These are phyloP conservation scores for Blastocrithidia nonstop DNA, from an alignment of 208 protist species.

Conservation along the genomic window DNA sequence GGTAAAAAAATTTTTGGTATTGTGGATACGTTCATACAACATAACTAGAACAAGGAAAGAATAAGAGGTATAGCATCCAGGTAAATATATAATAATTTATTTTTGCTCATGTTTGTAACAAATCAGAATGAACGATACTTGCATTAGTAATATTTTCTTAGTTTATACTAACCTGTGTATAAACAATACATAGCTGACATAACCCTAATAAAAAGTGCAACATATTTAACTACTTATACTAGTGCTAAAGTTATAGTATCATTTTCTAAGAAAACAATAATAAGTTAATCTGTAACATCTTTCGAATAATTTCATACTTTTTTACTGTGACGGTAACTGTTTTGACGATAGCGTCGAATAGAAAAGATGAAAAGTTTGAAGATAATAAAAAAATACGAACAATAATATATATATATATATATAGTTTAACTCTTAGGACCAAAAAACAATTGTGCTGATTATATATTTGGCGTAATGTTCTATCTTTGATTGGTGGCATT, in stretches of 20 bases:
- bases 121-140: too few relatives aligned
- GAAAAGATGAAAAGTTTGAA: background rate
- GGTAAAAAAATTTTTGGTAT: slow-evolving; percentile 28
- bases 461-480: background rate
- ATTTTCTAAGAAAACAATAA: background rate
- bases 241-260: background rate
- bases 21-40: background rate
- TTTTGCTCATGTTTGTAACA: too few relatives aligned
- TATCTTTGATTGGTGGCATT: background rate
- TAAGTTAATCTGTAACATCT: background rate
- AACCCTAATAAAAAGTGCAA: background rate
- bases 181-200: too few relatives aligned
- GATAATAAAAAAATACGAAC: background rate
- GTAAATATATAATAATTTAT: background rate
- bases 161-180: too few relatives aligned
- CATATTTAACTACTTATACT: slow-evolving; percentile 1
- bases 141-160: too few relatives aligned
- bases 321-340: background rate
- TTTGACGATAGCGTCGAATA: background rate
- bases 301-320: slow-evolving; percentile 3
- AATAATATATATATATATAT: background rate
- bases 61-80: background rate
- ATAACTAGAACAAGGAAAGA: background rate
- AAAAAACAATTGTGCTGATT: background rate
- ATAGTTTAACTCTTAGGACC: background rate